Evolutionary conservation across 78 protist species (phyloP).

Genomic region (Dictyostelium brefeldianum): DNA sequence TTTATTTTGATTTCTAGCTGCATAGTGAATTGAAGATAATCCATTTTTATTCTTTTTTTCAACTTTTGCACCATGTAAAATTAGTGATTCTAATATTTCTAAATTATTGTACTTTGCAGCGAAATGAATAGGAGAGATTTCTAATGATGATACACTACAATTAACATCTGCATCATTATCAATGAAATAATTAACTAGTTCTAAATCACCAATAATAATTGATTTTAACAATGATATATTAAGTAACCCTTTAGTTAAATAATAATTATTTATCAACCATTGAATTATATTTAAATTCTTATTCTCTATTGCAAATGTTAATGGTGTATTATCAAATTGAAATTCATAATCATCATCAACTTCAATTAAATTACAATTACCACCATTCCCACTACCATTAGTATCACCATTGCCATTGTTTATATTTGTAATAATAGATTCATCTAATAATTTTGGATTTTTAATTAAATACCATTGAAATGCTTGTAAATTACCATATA

Average conservation of each 20-base stretch:
- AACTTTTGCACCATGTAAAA: neutral
- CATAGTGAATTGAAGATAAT: neutral
- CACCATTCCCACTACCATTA: neutral
- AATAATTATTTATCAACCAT: neutral
- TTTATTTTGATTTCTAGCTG: slow-evolving; percentile 2
- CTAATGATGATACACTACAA: slow-evolving; percentile 4
- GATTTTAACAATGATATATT: neutral
- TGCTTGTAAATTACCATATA: neutral
- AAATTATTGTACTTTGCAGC: neutral
- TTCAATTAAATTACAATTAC: neutral
- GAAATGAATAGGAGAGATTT: neutral
- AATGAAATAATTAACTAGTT: neutral
- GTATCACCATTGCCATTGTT: neutral
- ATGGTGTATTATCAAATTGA: neutral
- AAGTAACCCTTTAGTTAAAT: neutral
- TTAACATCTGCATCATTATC: neutral
- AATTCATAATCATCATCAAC: neutral
- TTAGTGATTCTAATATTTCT: neutral
- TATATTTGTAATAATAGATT: neutral
- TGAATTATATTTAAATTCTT: neutral
- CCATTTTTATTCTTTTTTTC: slow-evolving; percentile 16
- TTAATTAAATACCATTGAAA: slow-evolving; percentile 1
- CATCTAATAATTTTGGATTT: neutral
- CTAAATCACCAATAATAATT: neutral
- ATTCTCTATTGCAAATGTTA: neutral